Evolutionary conservation across 805 yeast genomes (phyloP).

Genomic region (Lachancea meyersii): DNA sequence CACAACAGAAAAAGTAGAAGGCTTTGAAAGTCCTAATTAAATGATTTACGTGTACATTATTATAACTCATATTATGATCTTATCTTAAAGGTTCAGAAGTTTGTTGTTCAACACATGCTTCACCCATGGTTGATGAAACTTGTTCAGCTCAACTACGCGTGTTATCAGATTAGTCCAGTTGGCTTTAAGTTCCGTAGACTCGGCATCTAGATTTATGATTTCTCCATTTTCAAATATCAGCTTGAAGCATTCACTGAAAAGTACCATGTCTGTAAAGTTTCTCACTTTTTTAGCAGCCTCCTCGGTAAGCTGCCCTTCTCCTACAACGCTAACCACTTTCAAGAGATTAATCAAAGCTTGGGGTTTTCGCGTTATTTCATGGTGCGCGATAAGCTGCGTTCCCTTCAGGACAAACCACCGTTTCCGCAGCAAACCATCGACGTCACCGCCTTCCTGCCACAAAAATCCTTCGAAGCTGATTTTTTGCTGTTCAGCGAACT

Average conservation of each 20-base stretch:
- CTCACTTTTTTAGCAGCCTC: slow-evolving; percentile 36
- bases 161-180: slow-evolving; percentile 63
- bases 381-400: slow-evolving; percentile 65
- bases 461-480: slow-evolving; percentile 57
- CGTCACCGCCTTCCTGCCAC: slow-evolving; percentile 90
- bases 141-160: slow-evolving; percentile 48
- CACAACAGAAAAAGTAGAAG: slow-evolving; percentile 11
- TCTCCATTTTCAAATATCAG: slow-evolving; percentile 75
- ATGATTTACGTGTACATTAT: slow-evolving; percentile 1
- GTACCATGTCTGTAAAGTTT: slow-evolving; percentile 64
- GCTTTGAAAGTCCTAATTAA: not conserved
- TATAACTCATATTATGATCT: not conserved
- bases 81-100: not conserved
- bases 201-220: slow-evolving; percentile 79
- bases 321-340: slow-evolving; percentile 45
- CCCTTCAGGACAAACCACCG: slow-evolving; percentile 73
- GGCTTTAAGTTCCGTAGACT: slow-evolving; percentile 50
- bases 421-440: slow-evolving; percentile 57
- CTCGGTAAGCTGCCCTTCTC: slow-evolving; percentile 28
- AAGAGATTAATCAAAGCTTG: slow-evolving; percentile 70
- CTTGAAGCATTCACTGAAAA: slow-evolving; percentile 69
- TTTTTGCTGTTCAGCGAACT: slow-evolving; percentile 33
- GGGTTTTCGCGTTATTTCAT: slow-evolving; percentile 60
- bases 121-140: slow-evolving; percentile 60
- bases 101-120: slow-evolving; percentile 31